These are phyloP conservation scores for Fusarium begoniae DNA, from an alignment of 2,329 filamentous ascomycete species.

Conservation along the genomic window DNA sequence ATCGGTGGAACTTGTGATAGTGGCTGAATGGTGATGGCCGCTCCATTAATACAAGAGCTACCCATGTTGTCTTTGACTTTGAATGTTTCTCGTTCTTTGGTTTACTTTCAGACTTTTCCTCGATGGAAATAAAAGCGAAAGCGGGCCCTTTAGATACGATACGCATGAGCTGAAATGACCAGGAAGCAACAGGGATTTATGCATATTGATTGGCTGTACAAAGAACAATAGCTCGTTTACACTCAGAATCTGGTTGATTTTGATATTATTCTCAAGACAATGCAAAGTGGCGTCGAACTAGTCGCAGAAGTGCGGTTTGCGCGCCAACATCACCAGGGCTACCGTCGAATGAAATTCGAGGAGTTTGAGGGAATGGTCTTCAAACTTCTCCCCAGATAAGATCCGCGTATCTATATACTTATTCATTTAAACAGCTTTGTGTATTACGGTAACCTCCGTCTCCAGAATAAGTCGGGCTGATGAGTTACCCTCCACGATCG, in stretches of 20 bases:
- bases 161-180: neutral
- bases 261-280: neutral
- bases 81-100: fast-evolving
- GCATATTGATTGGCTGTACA: neutral
- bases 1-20: no score
- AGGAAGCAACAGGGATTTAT: fast-evolving
- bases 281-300: constrained; percentile 2
- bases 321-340: neutral
- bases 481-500: fast-evolving
- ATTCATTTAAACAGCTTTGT: fast-evolving
- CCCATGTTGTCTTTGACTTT: fast-evolving
- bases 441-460: fast-evolving
- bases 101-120: neutral
- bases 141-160: fast-evolving
- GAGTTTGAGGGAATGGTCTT: no score
- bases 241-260: fast-evolving
- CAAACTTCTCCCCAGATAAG: fast-evolving
- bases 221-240: neutral
- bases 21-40: fast-evolving
- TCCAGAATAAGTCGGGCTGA: fast-evolving
- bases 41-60: fast-evolving
- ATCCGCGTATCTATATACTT: neutral
- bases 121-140: neutral
- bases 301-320: neutral
- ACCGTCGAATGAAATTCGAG: neutral